A percentile compares a stretch with the other conserved stretches of the same genome.
Evolutionary conservation across 768 basidiomycete genomes (phyloP).

Genomic region (Pseudohyphozyma bogoriensis): DNA sequence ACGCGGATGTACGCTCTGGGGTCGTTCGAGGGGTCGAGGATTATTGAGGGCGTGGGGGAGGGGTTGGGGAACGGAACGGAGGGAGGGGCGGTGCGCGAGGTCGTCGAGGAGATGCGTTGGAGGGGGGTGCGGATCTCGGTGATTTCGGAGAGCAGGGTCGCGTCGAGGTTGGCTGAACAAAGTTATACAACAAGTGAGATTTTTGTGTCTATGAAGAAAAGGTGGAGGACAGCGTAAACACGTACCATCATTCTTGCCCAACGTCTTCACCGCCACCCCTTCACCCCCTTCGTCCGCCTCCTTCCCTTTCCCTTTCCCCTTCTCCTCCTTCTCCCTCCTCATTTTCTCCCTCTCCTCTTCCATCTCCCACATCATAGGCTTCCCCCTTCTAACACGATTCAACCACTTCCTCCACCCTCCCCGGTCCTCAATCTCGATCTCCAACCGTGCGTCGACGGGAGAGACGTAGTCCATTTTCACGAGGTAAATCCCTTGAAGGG

Average conservation of each 20-base stretch:
- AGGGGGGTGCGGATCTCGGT: no score
- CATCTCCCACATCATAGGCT: slow-evolving; percentile 18
- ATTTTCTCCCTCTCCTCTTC: not conserved
- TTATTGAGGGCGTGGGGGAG: not conserved
- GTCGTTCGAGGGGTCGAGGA: not conserved
- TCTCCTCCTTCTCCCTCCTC: not conserved
- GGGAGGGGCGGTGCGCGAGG: no score
- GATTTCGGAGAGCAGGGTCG: no score
- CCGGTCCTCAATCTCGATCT: no score
- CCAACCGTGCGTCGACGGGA: slow-evolving; percentile 42
- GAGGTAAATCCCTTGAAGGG: slow-evolving; percentile 46
- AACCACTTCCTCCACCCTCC: not conserved
- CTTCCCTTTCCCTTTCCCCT: not conserved
- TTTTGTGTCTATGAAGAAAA: no score
- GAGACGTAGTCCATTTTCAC: slow-evolving; percentile 53
- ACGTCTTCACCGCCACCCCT: no score
- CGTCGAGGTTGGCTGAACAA: no score
- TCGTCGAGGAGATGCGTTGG: no score
- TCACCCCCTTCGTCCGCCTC: no score
- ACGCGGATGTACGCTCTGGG: not conserved
- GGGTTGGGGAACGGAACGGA: slow-evolving; percentile 14
- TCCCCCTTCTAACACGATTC: not conserved
- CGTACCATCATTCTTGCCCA: no score
- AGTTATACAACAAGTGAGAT: no score
- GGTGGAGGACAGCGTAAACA: no score